Evolutionary conservation across 345 rosid species (phyloP).

Genomic region (Populus ilicifolia): DNA sequence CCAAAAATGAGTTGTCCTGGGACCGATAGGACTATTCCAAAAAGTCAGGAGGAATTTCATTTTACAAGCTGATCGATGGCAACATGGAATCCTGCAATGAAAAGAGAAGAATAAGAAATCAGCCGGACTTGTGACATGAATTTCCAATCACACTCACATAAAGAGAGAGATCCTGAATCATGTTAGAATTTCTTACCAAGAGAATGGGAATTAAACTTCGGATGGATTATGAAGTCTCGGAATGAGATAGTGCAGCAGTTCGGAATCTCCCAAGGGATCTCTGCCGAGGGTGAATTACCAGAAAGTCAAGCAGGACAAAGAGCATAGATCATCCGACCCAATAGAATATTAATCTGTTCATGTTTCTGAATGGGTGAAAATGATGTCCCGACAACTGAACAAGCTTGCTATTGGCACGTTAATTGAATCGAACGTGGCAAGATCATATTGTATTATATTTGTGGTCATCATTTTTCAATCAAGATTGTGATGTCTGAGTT

Average conservation of each 20-base stretch:
- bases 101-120: neutral
- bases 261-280: too few relatives aligned
- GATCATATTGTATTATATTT: neutral
- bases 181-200: neutral
- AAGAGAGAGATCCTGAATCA: too few relatives aligned
- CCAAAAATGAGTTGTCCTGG: conserved; percentile 87
- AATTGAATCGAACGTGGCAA: neutral
- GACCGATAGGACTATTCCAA: conserved; percentile 82
- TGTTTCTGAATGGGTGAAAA: neutral
- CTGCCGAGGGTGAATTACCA: too few relatives aligned
- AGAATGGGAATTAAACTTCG: too few relatives aligned
- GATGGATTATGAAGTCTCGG: neutral
- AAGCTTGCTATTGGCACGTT: neutral
- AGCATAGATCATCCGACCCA: neutral
- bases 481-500: too few relatives aligned
- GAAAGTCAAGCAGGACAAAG: neutral
- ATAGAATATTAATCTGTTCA: neutral
- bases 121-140: neutral
- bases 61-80: neutral
- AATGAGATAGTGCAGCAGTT: neutral
- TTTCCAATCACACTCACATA: neutral
- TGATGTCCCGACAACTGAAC: neutral
- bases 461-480: too few relatives aligned
- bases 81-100: neutral
- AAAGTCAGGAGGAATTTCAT: conserved; percentile 28